Conservation (phyloP, 2,329 filamentous ascomycete species). For the Calonectria honghensis region DNA sequence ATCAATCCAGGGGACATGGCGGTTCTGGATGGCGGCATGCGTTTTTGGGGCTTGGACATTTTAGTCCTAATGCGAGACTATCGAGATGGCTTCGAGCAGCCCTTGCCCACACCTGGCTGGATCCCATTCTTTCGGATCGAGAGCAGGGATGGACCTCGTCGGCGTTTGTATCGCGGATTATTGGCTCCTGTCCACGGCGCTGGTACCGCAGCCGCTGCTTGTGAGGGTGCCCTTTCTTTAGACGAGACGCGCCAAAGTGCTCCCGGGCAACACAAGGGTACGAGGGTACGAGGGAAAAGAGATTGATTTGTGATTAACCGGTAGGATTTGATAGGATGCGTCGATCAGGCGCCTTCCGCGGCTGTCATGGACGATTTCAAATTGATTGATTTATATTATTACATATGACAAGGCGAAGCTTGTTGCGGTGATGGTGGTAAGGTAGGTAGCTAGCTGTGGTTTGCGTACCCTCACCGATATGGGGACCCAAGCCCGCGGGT, state of each 20-base stretch:
- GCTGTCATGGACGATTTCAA: background rate
- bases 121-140: constrained; percentile 34
- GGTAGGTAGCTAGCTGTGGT: background rate
- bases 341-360: constrained; percentile 40
- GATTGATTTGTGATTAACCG: constrained; percentile 17
- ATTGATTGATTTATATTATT: constrained; percentile 2
- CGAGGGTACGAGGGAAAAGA: background rate
- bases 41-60: constrained; percentile 41
- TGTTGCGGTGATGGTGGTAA: background rate
- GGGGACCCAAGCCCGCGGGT: background rate
- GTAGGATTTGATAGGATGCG: constrained; percentile 4
- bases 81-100: constrained; percentile 46
- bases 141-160: constrained; percentile 20
- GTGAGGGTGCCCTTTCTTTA: constrained; percentile 15
- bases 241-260: constrained; percentile 8
- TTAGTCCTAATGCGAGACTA: constrained; percentile 50
- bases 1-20: constrained; percentile 27
- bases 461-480: background rate
- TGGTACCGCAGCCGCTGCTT: constrained; percentile 8
- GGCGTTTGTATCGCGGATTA: background rate
- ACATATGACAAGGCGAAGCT: background rate
- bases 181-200: constrained; percentile 2
- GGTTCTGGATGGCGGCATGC: constrained; percentile 29
- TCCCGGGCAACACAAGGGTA: constrained; percentile 2
- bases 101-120: constrained; percentile 26